phyloP scores from a whole-genome alignment of 305 asterid genomes.

The Andrographis paniculata region DNA sequence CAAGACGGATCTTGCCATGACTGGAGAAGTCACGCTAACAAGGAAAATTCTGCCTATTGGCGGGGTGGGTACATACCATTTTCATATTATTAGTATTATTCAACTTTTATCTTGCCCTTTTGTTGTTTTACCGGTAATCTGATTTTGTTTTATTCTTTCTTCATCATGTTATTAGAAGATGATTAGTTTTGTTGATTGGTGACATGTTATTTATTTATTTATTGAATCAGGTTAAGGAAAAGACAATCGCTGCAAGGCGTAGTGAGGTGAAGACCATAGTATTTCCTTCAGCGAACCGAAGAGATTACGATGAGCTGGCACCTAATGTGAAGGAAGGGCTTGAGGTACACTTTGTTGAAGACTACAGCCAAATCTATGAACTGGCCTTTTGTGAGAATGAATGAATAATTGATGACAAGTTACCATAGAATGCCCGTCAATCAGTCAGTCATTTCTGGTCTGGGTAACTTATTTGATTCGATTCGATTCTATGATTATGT shows the following conservation, averaged over 20 bases:
- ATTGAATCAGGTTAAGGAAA: slow-evolving; percentile 71
- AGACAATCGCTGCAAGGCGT: slow-evolving; percentile 93
- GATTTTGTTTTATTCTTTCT: too few relatives aligned
- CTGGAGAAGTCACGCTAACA: slow-evolving; percentile 88
- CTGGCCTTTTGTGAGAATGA: slow-evolving; percentile 47
- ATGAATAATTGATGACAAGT: not conserved
- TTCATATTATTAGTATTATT: not conserved
- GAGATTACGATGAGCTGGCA: slow-evolving; percentile 93
- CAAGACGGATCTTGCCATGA: slow-evolving; percentile 91
- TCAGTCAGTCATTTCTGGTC: not conserved
- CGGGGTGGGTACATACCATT: slow-evolving; percentile 51
- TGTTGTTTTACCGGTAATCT: too few relatives aligned
- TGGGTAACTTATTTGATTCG: too few relatives aligned
- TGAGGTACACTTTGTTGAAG: slow-evolving; percentile 86
- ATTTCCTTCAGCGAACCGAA: slow-evolving; percentile 90
- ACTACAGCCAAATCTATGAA: slow-evolving; percentile 59
- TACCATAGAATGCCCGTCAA: too few relatives aligned
- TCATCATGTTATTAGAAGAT: too few relatives aligned
- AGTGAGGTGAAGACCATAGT: slow-evolving; percentile 79
- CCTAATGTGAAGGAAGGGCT: slow-evolving; percentile 88
- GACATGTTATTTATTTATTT: not conserved
- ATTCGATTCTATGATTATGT: too few relatives aligned
- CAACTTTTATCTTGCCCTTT: not conserved
- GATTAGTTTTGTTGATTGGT: too few relatives aligned
- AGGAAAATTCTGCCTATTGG: slow-evolving; percentile 96